Conservation (phyloP, 768 basidiomycete genomes). For the Gyrodon lividus region DNA sequence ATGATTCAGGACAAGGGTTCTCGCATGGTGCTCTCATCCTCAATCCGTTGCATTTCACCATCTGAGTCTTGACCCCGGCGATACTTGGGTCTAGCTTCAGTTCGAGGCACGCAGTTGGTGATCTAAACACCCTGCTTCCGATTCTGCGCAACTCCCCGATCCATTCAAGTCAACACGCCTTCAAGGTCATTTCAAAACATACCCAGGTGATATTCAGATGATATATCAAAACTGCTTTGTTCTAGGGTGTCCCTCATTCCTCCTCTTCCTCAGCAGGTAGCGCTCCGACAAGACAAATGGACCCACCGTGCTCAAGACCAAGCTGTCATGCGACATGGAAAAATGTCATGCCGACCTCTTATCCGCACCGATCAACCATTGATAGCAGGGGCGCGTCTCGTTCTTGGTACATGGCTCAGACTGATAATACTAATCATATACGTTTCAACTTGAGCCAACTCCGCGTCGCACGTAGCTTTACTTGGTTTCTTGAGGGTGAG, state of each 20-base stretch:
- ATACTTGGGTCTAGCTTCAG: neutral
- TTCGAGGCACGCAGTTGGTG: neutral
- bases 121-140: neutral
- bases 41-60: neutral
- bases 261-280: neutral
- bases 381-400: neutral
- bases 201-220: neutral
- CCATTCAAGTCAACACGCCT: neutral
- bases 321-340: neutral
- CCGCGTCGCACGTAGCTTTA: constrained; percentile 1
- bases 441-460: neutral
- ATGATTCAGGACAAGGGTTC: neutral
- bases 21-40: neutral
- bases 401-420: neutral
- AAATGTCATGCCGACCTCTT: neutral
- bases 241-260: neutral
- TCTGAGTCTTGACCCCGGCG: neutral
- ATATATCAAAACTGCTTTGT: neutral
- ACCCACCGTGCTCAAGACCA: neutral
- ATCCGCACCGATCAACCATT: neutral
- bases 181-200: neutral
- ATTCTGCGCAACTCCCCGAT: neutral
- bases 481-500: constrained; percentile 38
- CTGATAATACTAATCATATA: constrained; percentile 18
- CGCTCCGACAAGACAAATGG: neutral